Evolutionary conservation across 2,329 filamentous ascomycete genomes (phyloP), one percentile per base, ranked within the genome.

Genomic region (Knufia petricola): DNA sequence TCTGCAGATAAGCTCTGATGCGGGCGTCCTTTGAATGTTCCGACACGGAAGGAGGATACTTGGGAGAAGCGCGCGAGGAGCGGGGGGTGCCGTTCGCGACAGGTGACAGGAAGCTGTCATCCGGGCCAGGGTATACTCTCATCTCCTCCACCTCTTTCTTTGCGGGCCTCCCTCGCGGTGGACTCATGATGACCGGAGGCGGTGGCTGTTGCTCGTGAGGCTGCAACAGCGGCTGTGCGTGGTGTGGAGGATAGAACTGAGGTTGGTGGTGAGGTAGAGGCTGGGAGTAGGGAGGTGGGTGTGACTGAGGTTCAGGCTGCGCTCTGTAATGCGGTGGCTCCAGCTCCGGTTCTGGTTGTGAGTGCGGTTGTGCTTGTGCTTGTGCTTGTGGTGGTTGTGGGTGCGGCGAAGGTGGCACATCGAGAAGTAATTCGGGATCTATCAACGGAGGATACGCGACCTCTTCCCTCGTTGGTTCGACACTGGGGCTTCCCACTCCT

Each of bases 11-110:
- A 15, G 19, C 50, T 19, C 50, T 46, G 23, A 59, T 42, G 36
- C 56, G 53, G 28, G 57, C 55, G 42, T 55, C 53, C 12, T 55
- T 52, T 24, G 55, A 47, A 42, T 59, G 56, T 26, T 57, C 55
- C 38, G 57, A 55, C 30, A 59, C 57, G 1, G 56, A 59, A 12
- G 44, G 28, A 20, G 53, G 32, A 36, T 36, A 51, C 49, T 52
- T 55, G 28, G 53, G 52, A 15, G 52, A 46, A 10, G 46, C 37
- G 20, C 52, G 32, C 13, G 49, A 42, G 12, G 36, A 12, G 6
- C 34, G 36, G 13, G 55, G 53, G 10, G 54, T 50, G 24, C 46
- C 15, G 13, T 17, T 45, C 9, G 49, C 32, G 20, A 51, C 47
- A 30, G 44, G 31, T 21, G 32, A 38, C 20, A 47, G 19, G 12